Conservation (phyloP, 495 filamentous ascomycete genomes). For the Hyaloscypha variabilis region DNA sequence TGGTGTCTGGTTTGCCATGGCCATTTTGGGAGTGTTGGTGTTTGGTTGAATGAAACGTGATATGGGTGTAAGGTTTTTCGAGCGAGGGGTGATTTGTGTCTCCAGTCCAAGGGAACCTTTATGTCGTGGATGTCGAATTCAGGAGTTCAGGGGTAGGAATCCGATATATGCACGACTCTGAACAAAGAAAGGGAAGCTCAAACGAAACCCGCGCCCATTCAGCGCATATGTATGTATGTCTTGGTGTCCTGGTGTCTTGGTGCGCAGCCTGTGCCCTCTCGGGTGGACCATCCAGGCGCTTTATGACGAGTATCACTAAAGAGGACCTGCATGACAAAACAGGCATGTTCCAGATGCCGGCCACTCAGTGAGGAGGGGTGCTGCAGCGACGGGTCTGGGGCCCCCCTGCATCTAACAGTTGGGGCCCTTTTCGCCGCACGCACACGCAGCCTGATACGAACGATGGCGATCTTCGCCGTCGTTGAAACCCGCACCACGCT, state of each 20-base stretch:
- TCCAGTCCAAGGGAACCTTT: neutral
- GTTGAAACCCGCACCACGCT: neutral
- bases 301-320: conserved; percentile 13
- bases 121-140: neutral
- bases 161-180: neutral
- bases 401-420: neutral
- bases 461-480: neutral
- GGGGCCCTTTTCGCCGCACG: neutral
- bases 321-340: neutral
- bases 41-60: neutral
- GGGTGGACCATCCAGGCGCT: neutral
- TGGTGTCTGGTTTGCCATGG: conserved; percentile 1
- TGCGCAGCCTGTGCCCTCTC: too few species aligned
- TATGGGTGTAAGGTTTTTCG: neutral
- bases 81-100: neutral
- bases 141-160: neutral
- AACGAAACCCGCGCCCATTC: neutral
- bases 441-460: neutral
- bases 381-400: too few species aligned
- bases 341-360: neutral
- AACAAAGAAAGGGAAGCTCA: neutral
- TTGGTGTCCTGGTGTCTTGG: too few species aligned
- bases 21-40: neutral
- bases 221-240: neutral
- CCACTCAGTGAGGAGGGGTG: neutral